Conservation (phyloP, 2,329 filamentous ascomycete species). For the Stachybotrys chartarum region DNA sequence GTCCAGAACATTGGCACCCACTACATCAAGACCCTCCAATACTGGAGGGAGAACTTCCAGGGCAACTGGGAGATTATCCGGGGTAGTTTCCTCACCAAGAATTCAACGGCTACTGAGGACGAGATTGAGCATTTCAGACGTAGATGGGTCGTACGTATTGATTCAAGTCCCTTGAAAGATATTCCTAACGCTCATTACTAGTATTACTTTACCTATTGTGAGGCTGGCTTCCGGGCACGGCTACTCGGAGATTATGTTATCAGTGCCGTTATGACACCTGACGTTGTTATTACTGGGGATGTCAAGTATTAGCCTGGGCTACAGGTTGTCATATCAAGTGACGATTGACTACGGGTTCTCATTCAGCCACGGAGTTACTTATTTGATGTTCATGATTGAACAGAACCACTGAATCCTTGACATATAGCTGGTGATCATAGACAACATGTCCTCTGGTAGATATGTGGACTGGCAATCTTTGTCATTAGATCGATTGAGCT, state of each 20-base stretch:
- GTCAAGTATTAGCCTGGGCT: background rate
- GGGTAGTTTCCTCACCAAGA: conserved; percentile 49
- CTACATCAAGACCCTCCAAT: conserved; percentile 60
- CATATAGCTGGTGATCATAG: too few species aligned
- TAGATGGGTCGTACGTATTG: conserved; percentile 57
- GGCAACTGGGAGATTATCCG: background rate
- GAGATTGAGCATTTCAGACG: conserved; percentile 60
- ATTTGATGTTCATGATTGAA: too few species aligned
- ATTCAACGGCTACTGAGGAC: conserved; percentile 50
- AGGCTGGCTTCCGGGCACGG: background rate
- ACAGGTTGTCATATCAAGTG: too few species aligned
- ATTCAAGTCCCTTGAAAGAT: background rate
- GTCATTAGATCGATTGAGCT: too few species aligned
- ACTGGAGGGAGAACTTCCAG: conserved; percentile 63
- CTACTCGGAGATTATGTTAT: background rate
- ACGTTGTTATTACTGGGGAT: background rate
- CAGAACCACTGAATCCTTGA: too few species aligned
- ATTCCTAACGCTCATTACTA: background rate
- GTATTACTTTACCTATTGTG: conserved; percentile 1
- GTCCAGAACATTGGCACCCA: conserved; percentile 70
- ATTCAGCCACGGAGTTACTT: too few species aligned
- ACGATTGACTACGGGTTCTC: too few species aligned
- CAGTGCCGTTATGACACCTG: background rate
- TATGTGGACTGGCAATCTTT: too few species aligned
- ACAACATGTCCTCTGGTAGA: too few species aligned